Conservation (phyloP, 2,329 filamentous ascomycete species). For the Aquanectria penicillioides region DNA sequence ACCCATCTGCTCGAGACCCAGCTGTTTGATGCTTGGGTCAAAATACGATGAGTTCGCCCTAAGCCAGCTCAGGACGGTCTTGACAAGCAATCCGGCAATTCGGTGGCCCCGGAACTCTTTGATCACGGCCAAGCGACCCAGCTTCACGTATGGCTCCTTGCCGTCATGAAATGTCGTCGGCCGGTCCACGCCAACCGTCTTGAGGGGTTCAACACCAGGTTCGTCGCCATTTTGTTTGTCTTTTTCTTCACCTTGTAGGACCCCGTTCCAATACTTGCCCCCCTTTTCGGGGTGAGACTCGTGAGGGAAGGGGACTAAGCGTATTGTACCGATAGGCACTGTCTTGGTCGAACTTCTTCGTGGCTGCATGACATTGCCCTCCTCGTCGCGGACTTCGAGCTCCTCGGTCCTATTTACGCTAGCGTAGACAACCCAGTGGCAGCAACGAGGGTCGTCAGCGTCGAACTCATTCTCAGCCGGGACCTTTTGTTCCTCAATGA, state of each 20-base stretch:
- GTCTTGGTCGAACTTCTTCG: constrained; percentile 55
- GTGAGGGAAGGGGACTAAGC: constrained; percentile 85
- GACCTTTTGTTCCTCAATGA: constrained; percentile 67
- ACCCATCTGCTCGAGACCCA: constrained; percentile 56
- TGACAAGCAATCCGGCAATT: constrained; percentile 73
- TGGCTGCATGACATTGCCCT: constrained; percentile 52
- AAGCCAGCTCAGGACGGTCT: constrained; percentile 75
- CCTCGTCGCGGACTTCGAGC: constrained; percentile 55
- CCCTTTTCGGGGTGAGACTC: constrained; percentile 67
- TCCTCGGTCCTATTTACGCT: constrained; percentile 62
- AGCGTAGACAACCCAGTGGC: constrained; percentile 89
- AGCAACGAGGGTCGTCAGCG: constrained; percentile 79
- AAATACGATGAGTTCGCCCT: constrained; percentile 66
- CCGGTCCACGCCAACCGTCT: constrained; percentile 49
- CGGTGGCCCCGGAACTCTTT: constrained; percentile 71
- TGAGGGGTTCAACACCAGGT: constrained; percentile 9
- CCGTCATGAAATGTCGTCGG: constrained; percentile 66
- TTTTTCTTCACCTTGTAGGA: constrained; percentile 44
- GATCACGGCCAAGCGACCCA: constrained; percentile 80
- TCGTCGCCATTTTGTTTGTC: constrained; percentile 5
- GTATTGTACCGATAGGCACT: constrained; percentile 76
- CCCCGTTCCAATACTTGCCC: constrained; percentile 58
- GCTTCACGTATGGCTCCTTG: constrained; percentile 81
- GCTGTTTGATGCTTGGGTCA: constrained; percentile 57
- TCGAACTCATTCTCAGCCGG: constrained; percentile 79